Conservation (phyloP, 1,284 basidiomycete genomes). For the Inonotus hispidus region DNA sequence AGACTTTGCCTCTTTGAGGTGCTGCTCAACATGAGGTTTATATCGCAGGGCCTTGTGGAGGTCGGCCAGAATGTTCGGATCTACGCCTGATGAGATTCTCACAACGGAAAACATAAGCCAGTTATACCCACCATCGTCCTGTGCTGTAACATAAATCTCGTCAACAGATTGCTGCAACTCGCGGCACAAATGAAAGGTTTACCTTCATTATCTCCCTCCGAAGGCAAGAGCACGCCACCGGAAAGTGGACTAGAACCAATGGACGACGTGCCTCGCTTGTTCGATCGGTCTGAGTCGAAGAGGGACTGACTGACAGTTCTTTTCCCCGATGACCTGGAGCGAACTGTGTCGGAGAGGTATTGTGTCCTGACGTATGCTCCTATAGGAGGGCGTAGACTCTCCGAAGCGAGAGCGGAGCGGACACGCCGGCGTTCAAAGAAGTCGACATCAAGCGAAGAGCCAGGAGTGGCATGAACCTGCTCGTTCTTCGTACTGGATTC, state of each 20-base stretch:
- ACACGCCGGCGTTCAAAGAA: slow-evolving; percentile 17
- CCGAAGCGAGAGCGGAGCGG: slow-evolving; percentile 11
- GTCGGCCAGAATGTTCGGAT: slow-evolving; percentile 19
- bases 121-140: slow-evolving; percentile 22
- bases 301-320: slow-evolving; percentile 6
- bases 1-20: slow-evolving; percentile 22
- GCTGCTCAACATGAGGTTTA: slow-evolving; percentile 17
- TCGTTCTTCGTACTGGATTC: background rate
- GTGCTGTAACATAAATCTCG: slow-evolving; percentile 1
- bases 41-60: slow-evolving; percentile 18
- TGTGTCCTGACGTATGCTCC: slow-evolving; percentile 8
- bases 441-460: slow-evolving; percentile 45
- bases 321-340: background rate
- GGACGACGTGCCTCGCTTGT: slow-evolving; percentile 3
- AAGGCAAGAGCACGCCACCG: slow-evolving; percentile 1
- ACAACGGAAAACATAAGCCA: background rate
- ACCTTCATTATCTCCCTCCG: slow-evolving; percentile 7
- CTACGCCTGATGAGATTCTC: background rate
- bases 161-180: background rate
- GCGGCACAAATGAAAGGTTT: background rate
- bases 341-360: slow-evolving; percentile 3
- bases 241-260: slow-evolving; percentile 13
- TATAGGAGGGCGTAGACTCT: background rate
- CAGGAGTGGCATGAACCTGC: slow-evolving; percentile 13
- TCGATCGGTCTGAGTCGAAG: background rate